Conservation (phyloP, 176 grass and related monocot genomes). For the maize (Zea mays) region Zm-B73-REFERENCE-NAM-5.0 NC_050096.1:229908501-229909000, state of each 20-base stretch:
- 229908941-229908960: not conserved
- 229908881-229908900: not conserved
- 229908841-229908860: not conserved
- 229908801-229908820: not conserved
- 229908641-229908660: not conserved
- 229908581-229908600: not conserved
- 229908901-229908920: not conserved
- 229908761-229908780: not conserved
- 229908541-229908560: not conserved
- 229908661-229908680: not conserved
- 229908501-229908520: not conserved
- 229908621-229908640: conserved; percentile 13
- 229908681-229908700: conserved; percentile 2
- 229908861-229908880: not conserved
- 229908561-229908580: not conserved
- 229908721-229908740: not conserved
- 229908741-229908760: not conserved
- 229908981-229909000: conserved; percentile 10
- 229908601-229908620: not conserved
- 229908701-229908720: not conserved
- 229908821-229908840: not conserved
- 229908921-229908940: not conserved
- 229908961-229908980: not conserved
- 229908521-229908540: not conserved
- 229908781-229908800: not conserved